Base-by-base conservation (phyloP, 108 stramenopile species). In the Cyclotella sp. region DNA sequence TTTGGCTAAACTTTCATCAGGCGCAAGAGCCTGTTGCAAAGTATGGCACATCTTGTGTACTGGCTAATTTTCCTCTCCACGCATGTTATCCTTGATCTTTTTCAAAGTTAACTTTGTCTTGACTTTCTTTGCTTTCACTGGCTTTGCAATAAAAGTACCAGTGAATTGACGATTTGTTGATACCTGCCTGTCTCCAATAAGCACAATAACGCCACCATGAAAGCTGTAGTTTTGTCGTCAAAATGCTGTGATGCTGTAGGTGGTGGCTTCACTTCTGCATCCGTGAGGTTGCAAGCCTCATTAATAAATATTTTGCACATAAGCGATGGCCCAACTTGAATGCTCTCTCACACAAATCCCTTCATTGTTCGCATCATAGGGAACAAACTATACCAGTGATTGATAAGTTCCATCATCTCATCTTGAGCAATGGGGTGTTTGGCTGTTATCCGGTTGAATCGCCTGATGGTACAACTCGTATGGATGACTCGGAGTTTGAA, bases 321-420 rank as follows among this genome's bases (percentile, higher is more conserved):
- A 0, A 52, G 12, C 6, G 67, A 34, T 3, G 52, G 8, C 30
- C 67, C 67, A 28, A 68, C 16, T 5, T 52, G 44, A 13, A 45
- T 14, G 12, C 67, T 45, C 46, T 68, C 51, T 8, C 47, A 3
- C 0, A 29, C 30, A 29, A 68, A 52, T 29, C 67, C 26, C 6
- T 68, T 0, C 19, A 68, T 34, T 6, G 67, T 68, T 7, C 49
- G 45, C 24, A 29, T 27, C 45, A 45, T 52, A 18, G 46, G 49
- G 29, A 34, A 52, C 67, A 68, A 26, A 6, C 47, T 26, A 68
- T 52, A 52, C 44, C 30, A 49, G 0, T 29, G 41, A 3, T 68
- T 68, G 47, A 45, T 51, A 28, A 51, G 52, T 34, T 69, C 68
- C 53, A 69, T 29, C 24, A 34, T 51, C 34, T 69, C 69, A 55